A percentile compares a stretch with the other conserved stretches of the same genome.
Conservation (phyloP, 176 grass and related monocot species). For the Puccinellia tenuiflora region DNA sequence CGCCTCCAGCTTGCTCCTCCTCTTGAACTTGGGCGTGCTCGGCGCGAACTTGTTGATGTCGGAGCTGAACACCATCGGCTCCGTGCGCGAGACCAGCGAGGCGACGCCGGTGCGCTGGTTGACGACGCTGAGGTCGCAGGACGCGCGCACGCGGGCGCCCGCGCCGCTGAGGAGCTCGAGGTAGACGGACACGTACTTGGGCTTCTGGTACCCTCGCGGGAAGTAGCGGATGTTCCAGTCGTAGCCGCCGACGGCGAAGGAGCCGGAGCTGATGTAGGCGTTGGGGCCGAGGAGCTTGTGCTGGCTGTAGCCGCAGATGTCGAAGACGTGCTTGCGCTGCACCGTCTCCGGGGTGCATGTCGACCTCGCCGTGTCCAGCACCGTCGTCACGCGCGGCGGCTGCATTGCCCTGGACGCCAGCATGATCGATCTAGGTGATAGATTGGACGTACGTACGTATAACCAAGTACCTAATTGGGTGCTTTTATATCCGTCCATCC, state of each 20-base stretch:
- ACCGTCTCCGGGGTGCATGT: constrained; percentile 1
- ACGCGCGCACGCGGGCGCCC: background rate
- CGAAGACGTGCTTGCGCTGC: background rate
- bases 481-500: background rate
- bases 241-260: constrained; percentile 19
- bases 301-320: constrained; percentile 3
- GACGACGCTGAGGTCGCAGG: background rate
- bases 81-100: background rate
- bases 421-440: background rate
- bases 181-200: background rate
- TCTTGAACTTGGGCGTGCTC: background rate
- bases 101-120: background rate
- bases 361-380: background rate
- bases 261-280: constrained; percentile 1
- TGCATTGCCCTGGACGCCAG: background rate
- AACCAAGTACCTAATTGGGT: background rate
- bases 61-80: background rate
- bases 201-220: background rate
- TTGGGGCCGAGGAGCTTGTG: background rate
- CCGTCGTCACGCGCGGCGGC: background rate
- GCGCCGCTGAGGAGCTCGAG: background rate
- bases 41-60: background rate
- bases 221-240: constrained; percentile 27
- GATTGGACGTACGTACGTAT: background rate
- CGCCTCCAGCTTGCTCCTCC: constrained; percentile 25